phyloP scores from a whole-genome alignment of 305 asterid species.

The Lippia alba region DNA sequence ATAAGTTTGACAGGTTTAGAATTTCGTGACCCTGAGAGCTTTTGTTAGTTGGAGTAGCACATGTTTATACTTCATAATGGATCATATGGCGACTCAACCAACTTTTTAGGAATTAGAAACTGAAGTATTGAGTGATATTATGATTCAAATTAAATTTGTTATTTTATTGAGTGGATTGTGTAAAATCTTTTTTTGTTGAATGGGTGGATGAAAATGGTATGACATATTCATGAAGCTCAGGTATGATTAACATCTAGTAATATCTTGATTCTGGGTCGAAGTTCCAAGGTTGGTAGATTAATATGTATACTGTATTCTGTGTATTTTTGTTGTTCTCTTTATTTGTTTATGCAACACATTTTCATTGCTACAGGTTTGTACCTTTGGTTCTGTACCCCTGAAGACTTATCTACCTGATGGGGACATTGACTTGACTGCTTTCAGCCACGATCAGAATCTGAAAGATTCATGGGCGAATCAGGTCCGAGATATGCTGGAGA shows the following conservation, averaged over 20 bases:
- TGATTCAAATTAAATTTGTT: slow-evolving; percentile 15
- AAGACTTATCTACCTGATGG: slow-evolving; percentile 99
- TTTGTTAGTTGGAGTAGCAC: slow-evolving; percentile 5
- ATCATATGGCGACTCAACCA: background rate
- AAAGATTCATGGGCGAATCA: slow-evolving; percentile 95
- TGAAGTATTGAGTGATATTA: slow-evolving; percentile 14
- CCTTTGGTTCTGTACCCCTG: slow-evolving; percentile 97
- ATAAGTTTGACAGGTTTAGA: background rate
- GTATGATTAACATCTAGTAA: slow-evolving; percentile 14
- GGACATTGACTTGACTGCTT: slow-evolving; percentile 94
- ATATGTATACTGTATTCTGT: background rate
- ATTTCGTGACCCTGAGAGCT: background rate
- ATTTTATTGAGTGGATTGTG: slow-evolving; percentile 17
- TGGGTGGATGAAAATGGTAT: slow-evolving; percentile 17
- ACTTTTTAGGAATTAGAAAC: background rate
- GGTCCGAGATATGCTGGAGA: slow-evolving; percentile 89
- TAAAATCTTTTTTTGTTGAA: slow-evolving; percentile 16
- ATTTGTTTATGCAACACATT: slow-evolving; percentile 5
- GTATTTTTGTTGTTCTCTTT: slow-evolving; percentile 3
- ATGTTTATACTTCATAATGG: slow-evolving; percentile 12
- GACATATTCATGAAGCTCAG: slow-evolving; percentile 14
- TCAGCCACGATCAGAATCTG: slow-evolving; percentile 72
- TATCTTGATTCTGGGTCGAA: background rate
- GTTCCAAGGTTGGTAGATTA: slow-evolving; percentile 14
- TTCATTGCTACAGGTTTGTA: slow-evolving; percentile 69